A percentile compares a stretch with the other conserved stretches of the same genome.
These are phyloP conservation scores for Castanospermum australe DNA, from an alignment of 306 rosid species.

Conservation along the genomic window DNA sequence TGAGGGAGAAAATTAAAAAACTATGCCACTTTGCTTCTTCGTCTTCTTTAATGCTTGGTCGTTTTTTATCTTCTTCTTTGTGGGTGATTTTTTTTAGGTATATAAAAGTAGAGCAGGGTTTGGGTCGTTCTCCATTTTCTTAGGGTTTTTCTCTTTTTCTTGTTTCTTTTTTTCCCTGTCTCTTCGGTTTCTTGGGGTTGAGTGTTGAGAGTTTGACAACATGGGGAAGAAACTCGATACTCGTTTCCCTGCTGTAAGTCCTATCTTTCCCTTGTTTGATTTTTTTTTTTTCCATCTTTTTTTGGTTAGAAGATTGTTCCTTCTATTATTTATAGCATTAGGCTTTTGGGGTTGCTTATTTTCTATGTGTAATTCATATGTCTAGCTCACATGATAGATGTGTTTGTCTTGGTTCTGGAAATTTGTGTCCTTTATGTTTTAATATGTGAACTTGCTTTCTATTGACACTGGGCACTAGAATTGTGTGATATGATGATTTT, in stretches of 20 bases:
- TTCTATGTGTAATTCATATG: background rate
- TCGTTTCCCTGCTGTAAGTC: constrained; percentile 74
- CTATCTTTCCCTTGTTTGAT: background rate
- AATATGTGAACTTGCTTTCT: background rate
- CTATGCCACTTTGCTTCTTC: constrained; percentile 6
- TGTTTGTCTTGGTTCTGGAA: constrained; percentile 11
- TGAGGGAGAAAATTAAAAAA: background rate
- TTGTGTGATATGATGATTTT: background rate
- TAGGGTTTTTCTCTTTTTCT: background rate
- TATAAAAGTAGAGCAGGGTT: constrained; percentile 17
- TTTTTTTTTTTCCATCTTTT: background rate
- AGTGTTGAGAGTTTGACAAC: constrained; percentile 19
- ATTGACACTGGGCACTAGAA: background rate
- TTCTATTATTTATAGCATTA: background rate
- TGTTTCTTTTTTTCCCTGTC: no score
- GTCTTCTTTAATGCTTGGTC: constrained; percentile 25
- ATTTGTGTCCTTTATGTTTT: background rate
- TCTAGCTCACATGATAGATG: background rate
- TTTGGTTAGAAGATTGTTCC: background rate
- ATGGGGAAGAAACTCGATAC: constrained; percentile 80
- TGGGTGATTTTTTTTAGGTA: background rate
- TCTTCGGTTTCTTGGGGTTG: background rate
- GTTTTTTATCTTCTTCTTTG: background rate
- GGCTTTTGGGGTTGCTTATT: constrained; percentile 15
- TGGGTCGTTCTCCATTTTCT: background rate